Percentiles rank a stretch among this genome's conserved stretches.
Evolutionary conservation across 2,329 filamentous ascomycete species (phyloP).

Genomic region (Diaporthe citri): DNA sequence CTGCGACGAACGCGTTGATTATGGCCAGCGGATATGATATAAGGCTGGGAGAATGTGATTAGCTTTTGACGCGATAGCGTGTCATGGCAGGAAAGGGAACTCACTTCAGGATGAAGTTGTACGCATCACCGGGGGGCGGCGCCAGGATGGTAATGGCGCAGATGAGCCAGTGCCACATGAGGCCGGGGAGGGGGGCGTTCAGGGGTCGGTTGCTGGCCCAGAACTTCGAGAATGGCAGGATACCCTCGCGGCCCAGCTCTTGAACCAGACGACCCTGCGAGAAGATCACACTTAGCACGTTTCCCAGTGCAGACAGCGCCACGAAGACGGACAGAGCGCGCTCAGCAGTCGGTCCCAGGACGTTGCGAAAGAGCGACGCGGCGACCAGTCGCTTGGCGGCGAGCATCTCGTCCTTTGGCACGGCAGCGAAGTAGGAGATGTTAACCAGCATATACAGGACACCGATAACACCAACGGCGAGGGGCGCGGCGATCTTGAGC

Average conservation of each 20-base stretch:
- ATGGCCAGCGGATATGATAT: conserved; percentile 22
- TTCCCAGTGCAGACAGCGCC: conserved; percentile 76
- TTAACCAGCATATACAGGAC: conserved; percentile 77
- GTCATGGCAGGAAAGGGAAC: not conserved
- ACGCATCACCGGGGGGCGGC: conserved; percentile 74
- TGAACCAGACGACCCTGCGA: conserved; percentile 64
- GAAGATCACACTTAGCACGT: conserved; percentile 81
- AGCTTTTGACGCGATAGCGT: not conserved
- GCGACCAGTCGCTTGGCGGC: conserved; percentile 76
- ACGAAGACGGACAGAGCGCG: conserved; percentile 53
- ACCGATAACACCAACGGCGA: conserved; percentile 72
- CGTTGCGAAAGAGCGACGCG: conserved; percentile 74
- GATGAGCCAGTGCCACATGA: conserved; percentile 77
- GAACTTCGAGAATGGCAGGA: conserved; percentile 54
- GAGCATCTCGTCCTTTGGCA: conserved; percentile 76
- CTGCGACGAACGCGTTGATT: conserved; percentile 75
- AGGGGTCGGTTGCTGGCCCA: conserved; percentile 77
- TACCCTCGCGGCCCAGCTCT: conserved; percentile 31
- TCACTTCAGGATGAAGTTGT: conserved; percentile 77
- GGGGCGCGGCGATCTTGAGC: conserved; percentile 70
- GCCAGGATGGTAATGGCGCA: conserved; percentile 75
- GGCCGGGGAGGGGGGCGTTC: conserved; percentile 74
- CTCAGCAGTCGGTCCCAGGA: conserved; percentile 67
- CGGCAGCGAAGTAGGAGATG: conserved; percentile 71
- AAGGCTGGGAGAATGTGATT: not conserved